Conservation (phyloP, 2,329 filamentous ascomycete genomes). For the Corynespora cassiicola region DNA sequence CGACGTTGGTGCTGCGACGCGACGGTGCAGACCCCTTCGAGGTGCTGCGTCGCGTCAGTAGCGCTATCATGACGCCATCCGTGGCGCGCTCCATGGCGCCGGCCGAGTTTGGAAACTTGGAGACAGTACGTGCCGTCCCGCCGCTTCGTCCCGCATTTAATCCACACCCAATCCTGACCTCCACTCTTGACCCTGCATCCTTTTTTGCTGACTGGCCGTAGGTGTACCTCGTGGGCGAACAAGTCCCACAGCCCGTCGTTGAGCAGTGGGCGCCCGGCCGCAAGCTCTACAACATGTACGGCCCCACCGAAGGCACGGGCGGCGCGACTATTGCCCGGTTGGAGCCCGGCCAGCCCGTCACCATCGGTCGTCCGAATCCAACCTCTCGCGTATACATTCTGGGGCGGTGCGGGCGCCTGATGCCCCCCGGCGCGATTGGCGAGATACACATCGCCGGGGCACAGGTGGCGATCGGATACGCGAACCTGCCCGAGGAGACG, state of each 20-base stretch:
- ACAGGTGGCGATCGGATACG: conserved; percentile 51
- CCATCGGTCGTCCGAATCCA: conserved; percentile 41
- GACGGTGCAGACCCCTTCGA: conserved; percentile 28
- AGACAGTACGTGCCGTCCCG: too few species aligned
- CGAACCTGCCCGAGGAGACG: conserved; percentile 35
- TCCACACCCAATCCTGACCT: too few species aligned
- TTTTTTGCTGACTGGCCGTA: too few species aligned
- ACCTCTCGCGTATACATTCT: conserved; percentile 50
- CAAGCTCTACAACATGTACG: conserved; percentile 50
- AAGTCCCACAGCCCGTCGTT: conserved; percentile 36
- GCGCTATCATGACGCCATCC: conserved; percentile 47
- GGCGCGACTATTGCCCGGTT: conserved; percentile 42
- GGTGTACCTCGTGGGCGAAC: conserved; percentile 48
- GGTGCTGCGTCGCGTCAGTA: conserved; percentile 32
- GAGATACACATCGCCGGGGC: conserved; percentile 51
- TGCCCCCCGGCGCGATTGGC: conserved; percentile 43
- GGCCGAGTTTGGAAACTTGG: conserved; percentile 33
- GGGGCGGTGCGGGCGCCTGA: conserved; percentile 34
- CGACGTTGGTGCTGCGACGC: conserved; percentile 43
- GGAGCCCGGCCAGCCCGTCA: conserved; percentile 27
- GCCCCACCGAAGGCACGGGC: conserved; percentile 49
- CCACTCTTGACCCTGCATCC: too few species aligned
- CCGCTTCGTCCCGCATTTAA: too few species aligned
- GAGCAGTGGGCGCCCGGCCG: conserved; percentile 38
- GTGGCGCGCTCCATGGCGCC: conserved; percentile 38